Evolutionary conservation across 768 basidiomycete genomes (phyloP).

Genomic region (Galerina marginata): DNA sequence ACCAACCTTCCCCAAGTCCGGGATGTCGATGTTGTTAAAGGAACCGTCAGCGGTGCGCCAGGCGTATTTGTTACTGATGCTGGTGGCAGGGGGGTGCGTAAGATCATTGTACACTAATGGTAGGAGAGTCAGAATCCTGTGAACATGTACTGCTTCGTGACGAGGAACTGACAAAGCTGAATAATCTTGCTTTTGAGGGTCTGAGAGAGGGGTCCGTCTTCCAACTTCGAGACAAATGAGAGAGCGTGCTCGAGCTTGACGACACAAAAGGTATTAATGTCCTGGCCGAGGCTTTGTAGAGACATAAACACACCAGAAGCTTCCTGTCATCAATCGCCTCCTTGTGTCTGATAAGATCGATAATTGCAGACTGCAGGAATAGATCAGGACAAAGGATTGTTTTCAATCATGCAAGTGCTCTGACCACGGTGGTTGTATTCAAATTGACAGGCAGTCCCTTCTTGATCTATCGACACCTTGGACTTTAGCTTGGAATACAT

Average conservation of each 20-base stretch:
- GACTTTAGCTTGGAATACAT: not conserved
- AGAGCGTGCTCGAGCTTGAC: slow-evolving; percentile 74
- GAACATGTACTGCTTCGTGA: not conserved
- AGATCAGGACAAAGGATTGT: not conserved
- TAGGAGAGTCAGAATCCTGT: not conserved
- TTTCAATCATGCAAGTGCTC: slow-evolving; percentile 18
- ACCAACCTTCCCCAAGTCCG: slow-evolving; percentile 69
- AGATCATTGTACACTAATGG: slow-evolving; percentile 80
- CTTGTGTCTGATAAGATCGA: slow-evolving; percentile 65
- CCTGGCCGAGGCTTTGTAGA: not conserved
- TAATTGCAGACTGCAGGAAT: slow-evolving; percentile 53
- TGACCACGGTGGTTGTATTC: slow-evolving; percentile 49
- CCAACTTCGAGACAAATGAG: slow-evolving; percentile 63
- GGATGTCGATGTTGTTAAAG: slow-evolving; percentile 71
- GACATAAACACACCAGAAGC: slow-evolving; percentile 57
- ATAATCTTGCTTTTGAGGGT: slow-evolving; percentile 53
- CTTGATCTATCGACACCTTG: slow-evolving; percentile 41
- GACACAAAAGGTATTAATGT: not conserved
- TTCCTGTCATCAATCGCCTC: slow-evolving; percentile 80
- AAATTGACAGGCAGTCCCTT: slow-evolving; percentile 42
- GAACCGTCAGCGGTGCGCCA: slow-evolving; percentile 82
- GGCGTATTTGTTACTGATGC: slow-evolving; percentile 62
- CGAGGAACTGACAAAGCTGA: slow-evolving; percentile 54
- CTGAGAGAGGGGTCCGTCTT: slow-evolving; percentile 46
- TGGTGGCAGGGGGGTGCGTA: slow-evolving; percentile 76